Evolutionary conservation across 768 basidiomycete species (phyloP).

Genomic region (Trichaptum fuscoviolaceum): DNA sequence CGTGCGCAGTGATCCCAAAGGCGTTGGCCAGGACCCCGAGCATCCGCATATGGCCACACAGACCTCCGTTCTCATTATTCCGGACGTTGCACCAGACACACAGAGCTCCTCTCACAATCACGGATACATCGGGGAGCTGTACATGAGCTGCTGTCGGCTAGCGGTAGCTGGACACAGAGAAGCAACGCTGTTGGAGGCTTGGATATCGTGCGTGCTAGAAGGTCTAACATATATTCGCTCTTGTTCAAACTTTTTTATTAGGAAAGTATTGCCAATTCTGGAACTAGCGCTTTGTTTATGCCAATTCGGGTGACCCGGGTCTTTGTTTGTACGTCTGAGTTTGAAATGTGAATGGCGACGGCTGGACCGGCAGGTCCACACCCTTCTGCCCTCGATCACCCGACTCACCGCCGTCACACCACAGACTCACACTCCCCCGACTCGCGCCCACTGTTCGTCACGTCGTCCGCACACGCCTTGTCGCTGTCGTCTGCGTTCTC

Average conservation of each 20-base stretch:
- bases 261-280: background rate
- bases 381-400: constrained; percentile 1
- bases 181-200: too few relatives aligned
- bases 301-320: background rate
- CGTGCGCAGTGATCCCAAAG: background rate
- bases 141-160: background rate
- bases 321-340: background rate
- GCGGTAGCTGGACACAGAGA: background rate
- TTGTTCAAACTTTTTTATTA: background rate
- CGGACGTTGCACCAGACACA: background rate
- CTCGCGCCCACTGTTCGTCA: constrained; percentile 1
- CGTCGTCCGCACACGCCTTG: constrained; percentile 8
- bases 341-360: background rate
- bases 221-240: background rate
- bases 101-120: background rate
- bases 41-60: background rate
- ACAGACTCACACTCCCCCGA: constrained; percentile 2
- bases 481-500: constrained; percentile 8
- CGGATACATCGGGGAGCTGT: too few relatives aligned
- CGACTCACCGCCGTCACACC: background rate
- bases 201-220: background rate
- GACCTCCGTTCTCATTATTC: background rate
- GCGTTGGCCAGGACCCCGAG: background rate
- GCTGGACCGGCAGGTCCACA: background rate
- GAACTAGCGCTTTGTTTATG: background rate